These are phyloP conservation scores for Colletotrichum sidae DNA, from an alignment of 2,329 filamentous ascomycete species.

Conservation along the genomic window DNA sequence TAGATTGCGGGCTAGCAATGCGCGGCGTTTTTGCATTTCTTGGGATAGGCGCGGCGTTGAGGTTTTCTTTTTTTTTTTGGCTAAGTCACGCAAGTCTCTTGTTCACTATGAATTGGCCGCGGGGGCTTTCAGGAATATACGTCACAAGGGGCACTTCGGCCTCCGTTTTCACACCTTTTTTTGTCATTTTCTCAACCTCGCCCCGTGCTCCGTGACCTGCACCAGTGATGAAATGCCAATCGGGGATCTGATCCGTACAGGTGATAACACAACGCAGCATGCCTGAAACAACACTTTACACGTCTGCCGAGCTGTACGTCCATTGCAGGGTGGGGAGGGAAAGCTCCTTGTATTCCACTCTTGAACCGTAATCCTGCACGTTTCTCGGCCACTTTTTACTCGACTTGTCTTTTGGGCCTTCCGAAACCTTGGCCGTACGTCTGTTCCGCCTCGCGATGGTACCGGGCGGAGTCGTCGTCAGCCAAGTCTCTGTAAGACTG, in stretches of 20 bases:
- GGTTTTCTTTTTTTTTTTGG: neutral
- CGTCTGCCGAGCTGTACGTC: too few species aligned
- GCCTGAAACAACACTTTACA: too few species aligned
- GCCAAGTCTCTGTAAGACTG: constrained; percentile 51
- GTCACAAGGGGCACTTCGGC: too few species aligned
- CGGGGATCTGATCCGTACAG: constrained; percentile 3
- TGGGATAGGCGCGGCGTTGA: too few species aligned
- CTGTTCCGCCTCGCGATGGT: constrained; percentile 42
- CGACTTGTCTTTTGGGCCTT: too few species aligned
- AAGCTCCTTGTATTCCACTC: too few species aligned
- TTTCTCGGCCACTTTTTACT: too few species aligned
- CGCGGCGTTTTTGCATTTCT: neutral
- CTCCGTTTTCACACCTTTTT: too few species aligned
- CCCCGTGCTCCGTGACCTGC: neutral
- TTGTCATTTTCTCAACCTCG: neutral
- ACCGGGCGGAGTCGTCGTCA: constrained; percentile 44
- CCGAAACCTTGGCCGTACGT: too few species aligned
- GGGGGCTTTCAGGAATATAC: too few species aligned
- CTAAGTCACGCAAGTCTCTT: neutral
- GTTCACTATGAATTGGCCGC: neutral
- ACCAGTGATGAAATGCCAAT: neutral
- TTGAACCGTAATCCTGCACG: too few species aligned
- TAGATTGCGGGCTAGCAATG: constrained; percentile 10
- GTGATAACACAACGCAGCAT: neutral
- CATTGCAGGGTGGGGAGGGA: too few species aligned